Evolutionary conservation across 139 green algal species (phyloP).

Genomic region (Chlamydomonas schloesseri): DNA sequence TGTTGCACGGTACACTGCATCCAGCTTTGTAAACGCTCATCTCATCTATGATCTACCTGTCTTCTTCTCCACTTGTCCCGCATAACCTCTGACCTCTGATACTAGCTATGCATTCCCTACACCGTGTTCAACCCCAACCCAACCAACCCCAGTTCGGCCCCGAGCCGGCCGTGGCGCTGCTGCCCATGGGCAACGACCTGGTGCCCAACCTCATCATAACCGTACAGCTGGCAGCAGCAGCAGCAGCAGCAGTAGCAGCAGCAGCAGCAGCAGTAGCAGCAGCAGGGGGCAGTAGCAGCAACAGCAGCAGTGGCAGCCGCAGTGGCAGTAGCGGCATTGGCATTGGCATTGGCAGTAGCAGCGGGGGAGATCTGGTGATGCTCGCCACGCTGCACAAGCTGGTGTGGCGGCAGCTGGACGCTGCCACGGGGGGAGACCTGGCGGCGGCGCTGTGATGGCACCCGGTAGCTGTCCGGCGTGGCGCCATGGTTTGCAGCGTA

Average conservation of each 20-base stretch:
- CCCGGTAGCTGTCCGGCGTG: no score
- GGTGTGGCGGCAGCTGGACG: constrained; percentile 4
- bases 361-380: background rate
- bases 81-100: no score
- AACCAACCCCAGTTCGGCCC: constrained; percentile 2
- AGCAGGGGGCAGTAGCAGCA: background rate
- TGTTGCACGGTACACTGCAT: background rate
- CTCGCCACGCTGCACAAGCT: background rate
- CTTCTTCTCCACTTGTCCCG: no score
- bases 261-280: background rate
- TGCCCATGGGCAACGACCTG: background rate
- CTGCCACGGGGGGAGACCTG: background rate
- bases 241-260: no score
- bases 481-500: no score
- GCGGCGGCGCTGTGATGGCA: constrained; percentile 8
- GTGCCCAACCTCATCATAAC: background rate
- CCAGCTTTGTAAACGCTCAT: no score
- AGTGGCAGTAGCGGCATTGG: background rate
- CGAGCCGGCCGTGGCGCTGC: background rate
- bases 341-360: background rate
- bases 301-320: no score
- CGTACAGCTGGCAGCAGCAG: background rate
- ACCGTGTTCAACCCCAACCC: no score
- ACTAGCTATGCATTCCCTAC: no score
- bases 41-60: no score